Conservation (phyloP, 176 grass and related monocot species). For the Oryza officinalis region DNA sequence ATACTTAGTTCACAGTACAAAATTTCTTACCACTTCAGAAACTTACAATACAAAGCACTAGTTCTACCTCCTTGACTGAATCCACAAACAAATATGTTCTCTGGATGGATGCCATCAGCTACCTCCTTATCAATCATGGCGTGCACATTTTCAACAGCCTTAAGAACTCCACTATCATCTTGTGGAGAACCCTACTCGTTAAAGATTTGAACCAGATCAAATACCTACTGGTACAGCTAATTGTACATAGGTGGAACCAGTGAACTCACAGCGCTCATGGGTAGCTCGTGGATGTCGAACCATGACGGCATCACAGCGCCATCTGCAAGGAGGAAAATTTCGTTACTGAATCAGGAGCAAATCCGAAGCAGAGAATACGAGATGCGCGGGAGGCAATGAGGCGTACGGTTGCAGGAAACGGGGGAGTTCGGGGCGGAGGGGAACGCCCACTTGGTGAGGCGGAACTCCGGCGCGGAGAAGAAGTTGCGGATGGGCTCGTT, state of each 20-base stretch:
- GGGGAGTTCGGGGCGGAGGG: constrained; percentile 67
- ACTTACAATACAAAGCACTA: background rate
- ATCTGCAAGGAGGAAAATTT: constrained; percentile 38
- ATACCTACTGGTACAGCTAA: background rate
- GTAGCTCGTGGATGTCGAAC: constrained; percentile 90
- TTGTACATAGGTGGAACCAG: background rate
- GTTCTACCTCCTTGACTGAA: constrained; percentile 79
- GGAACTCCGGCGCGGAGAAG: constrained; percentile 78
- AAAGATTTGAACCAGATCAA: constrained; percentile 16
- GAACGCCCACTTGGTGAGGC: constrained; percentile 69
- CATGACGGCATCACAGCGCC: constrained; percentile 87
- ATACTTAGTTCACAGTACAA: background rate
- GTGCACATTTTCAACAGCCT: constrained; percentile 83
- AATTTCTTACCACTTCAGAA: background rate
- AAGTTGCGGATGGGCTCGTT: constrained; percentile 89
- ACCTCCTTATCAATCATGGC: constrained; percentile 86
- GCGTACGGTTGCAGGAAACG: constrained; percentile 80
- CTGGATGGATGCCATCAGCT: constrained; percentile 60
- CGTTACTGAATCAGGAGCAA: background rate
- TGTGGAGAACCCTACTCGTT: constrained; percentile 69
- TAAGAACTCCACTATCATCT: constrained; percentile 71
- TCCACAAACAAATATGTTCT: constrained; percentile 87
- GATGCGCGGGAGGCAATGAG: background rate
- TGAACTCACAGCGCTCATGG: constrained; percentile 65
- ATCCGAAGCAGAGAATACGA: background rate